phyloP scores from a whole-genome alignment of 352 stramenopile species.

The Phytophthora meadii region DNA sequence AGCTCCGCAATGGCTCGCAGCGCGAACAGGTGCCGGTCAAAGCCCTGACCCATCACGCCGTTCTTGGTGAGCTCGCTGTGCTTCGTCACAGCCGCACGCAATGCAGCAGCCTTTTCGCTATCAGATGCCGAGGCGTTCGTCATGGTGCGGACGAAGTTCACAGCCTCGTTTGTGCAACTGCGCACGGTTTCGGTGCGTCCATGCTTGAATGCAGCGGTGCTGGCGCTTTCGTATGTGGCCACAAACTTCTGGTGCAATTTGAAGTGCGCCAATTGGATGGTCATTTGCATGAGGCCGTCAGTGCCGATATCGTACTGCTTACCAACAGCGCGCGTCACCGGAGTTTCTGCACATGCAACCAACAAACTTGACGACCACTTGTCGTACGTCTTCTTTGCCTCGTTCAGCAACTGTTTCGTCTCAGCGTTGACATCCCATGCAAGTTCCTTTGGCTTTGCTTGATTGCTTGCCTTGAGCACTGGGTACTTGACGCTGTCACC shows the following conservation, averaged over 20 bases:
- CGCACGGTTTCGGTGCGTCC: constrained; percentile 91
- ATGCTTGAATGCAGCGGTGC: constrained; percentile 92
- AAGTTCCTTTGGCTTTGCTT: constrained; percentile 51
- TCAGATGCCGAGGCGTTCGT: constrained; percentile 54
- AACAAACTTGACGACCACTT: constrained; percentile 67
- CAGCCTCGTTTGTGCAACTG: constrained; percentile 88
- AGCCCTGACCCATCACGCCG: constrained; percentile 91
- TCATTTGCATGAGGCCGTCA: constrained; percentile 93
- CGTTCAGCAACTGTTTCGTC: constrained; percentile 63
- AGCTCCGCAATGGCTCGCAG: constrained; percentile 75
- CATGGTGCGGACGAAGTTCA: constrained; percentile 80
- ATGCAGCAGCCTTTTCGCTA: constrained; percentile 64
- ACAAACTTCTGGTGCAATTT: constrained; percentile 84
- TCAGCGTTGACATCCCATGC: constrained; percentile 67
- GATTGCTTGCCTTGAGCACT: constrained; percentile 50
- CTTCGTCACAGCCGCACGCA: constrained; percentile 83
- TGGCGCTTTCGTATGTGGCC: constrained; percentile 89
- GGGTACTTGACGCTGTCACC: constrained; percentile 79
- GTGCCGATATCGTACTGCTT: constrained; percentile 80
- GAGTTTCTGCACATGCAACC: constrained; percentile 78
- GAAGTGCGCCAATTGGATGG: constrained; percentile 90
- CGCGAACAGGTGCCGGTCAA: constrained; percentile 89
- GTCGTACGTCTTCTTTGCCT: constrained; percentile 80
- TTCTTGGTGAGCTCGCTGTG: constrained; percentile 92
- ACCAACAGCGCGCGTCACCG: constrained; percentile 68